phyloP scores from a whole-genome alignment of 2,329 filamentous ascomycete species.

The Cladosporium sp. region DNA sequence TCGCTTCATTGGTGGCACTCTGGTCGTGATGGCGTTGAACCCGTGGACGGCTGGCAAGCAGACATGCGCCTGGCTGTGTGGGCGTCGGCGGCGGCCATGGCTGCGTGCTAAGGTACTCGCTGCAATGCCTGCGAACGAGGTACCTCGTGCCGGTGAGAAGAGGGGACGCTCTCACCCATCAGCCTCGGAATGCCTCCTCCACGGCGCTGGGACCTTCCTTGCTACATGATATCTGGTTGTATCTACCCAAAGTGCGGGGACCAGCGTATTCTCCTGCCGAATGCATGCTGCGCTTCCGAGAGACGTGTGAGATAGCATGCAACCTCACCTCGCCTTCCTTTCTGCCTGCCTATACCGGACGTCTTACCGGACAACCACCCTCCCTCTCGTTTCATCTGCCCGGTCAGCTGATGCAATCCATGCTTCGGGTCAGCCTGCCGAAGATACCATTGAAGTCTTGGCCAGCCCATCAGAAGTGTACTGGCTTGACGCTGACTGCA shows the following conservation, averaged over 20 bases:
- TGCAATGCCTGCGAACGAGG: not conserved
- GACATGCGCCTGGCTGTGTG: not conserved
- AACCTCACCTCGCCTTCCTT: not conserved
- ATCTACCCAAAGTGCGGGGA: slow-evolving; percentile 1
- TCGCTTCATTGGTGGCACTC: not conserved
- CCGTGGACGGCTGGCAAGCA: not conserved
- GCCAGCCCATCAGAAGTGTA: not conserved
- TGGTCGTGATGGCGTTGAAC: not conserved
- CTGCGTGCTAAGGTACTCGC: no score
- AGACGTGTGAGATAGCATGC: not conserved
- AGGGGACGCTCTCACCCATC: no score
- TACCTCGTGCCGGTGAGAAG: no score
- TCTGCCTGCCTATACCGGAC: not conserved
- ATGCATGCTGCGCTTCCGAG: not conserved
- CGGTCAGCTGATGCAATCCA: not conserved
- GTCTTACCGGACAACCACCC: not conserved
- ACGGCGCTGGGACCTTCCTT: slow-evolving; percentile 4
- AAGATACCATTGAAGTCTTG: not conserved
- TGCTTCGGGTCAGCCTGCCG: not conserved
- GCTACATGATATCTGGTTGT: not conserved
- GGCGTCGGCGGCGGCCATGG: not conserved
- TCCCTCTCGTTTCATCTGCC: not conserved
- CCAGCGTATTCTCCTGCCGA: not conserved
- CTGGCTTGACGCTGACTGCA: not conserved
- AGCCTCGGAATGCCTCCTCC: slow-evolving; percentile 6